These are phyloP conservation scores for Fusarium pseudocircinatum DNA, from an alignment of 2,329 filamentous ascomycete genomes.

Conservation along the genomic window DNA sequence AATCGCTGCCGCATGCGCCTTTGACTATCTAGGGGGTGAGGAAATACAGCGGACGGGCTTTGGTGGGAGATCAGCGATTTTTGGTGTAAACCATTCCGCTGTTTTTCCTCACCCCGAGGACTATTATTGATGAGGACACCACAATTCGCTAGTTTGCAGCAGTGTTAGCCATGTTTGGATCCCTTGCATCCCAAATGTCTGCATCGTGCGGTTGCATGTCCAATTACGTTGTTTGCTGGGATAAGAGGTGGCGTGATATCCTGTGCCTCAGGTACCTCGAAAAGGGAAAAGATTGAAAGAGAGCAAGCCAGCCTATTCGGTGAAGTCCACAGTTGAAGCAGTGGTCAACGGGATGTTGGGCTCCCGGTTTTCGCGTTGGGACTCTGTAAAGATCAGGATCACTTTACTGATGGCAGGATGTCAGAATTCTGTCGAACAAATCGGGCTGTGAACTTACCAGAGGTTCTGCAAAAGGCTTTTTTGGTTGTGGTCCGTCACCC, in stretches of 20 bases:
- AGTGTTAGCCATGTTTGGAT: background rate
- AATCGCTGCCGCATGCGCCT: background rate
- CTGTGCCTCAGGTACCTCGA: background rate
- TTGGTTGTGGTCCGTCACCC: background rate
- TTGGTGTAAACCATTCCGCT: too few species aligned
- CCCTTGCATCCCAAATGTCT: background rate
- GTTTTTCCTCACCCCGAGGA: background rate
- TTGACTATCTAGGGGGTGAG: too few species aligned
- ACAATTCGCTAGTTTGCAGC: background rate
- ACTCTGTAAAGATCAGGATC: background rate
- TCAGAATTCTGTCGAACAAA: background rate
- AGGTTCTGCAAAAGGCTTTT: background rate
- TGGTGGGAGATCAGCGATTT: too few species aligned
- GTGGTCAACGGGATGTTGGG: background rate
- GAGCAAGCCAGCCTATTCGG: background rate
- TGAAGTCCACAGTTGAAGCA: background rate
- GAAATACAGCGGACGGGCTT: too few species aligned
- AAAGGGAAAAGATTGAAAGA: background rate
- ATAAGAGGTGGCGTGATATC: constrained; percentile 14
- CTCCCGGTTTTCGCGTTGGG: background rate
- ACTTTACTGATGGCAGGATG: background rate
- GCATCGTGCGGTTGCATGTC: background rate
- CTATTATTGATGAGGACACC: background rate
- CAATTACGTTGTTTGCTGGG: background rate
- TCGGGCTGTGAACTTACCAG: background rate